A percentile compares a stretch with the other conserved stretches of the same genome.
Evolutionary conservation across 2,329 filamentous ascomycete genomes (phyloP).

Genomic region (Cladophialophora psammophila): DNA sequence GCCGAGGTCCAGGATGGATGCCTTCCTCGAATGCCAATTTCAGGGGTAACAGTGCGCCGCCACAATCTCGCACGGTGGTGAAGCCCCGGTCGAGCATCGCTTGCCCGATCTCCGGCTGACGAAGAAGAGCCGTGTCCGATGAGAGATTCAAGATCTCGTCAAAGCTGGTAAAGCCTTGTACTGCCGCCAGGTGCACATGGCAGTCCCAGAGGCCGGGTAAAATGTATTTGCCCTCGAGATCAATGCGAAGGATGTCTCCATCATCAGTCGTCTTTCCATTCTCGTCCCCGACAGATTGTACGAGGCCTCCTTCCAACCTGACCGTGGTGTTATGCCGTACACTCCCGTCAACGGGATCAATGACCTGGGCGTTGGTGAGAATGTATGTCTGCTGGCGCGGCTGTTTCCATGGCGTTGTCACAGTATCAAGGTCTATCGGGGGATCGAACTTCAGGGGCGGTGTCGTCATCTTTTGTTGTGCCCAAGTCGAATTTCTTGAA

Average conservation of each 20-base stretch:
- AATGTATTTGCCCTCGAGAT: conserved; percentile 56
- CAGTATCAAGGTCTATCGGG: conserved; percentile 19
- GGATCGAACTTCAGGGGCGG: conserved; percentile 17
- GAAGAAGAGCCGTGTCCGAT: conserved; percentile 46
- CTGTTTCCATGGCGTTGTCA: conserved; percentile 42
- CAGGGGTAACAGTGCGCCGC: conserved; percentile 64
- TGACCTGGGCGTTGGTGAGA: conserved; percentile 55
- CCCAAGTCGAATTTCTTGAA: not conserved
- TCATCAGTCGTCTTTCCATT: conserved; percentile 29
- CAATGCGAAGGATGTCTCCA: conserved; percentile 44
- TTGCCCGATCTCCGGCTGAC: conserved; percentile 57
- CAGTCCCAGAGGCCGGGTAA: conserved; percentile 62
- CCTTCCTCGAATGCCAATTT: conserved; percentile 65
- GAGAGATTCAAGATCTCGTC: conserved; percentile 49
- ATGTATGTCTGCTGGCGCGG: conserved; percentile 41
- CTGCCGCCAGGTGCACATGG: conserved; percentile 58
- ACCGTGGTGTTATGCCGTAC: conserved; percentile 45
- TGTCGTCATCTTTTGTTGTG: conserved; percentile 13
- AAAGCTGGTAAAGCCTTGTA: conserved; percentile 53
- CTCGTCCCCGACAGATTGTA: conserved; percentile 41
- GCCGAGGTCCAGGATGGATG: conserved; percentile 61
- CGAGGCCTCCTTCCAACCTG: conserved; percentile 47
- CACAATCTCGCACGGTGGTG: conserved; percentile 66
- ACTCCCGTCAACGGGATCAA: conserved; percentile 50
- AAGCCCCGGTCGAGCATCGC: conserved; percentile 66